Evolutionary conservation across 2,329 filamentous ascomycete genomes (phyloP), one percentile per base, ranked within the genome.

Genomic region (Colletotrichum navitas): DNA sequence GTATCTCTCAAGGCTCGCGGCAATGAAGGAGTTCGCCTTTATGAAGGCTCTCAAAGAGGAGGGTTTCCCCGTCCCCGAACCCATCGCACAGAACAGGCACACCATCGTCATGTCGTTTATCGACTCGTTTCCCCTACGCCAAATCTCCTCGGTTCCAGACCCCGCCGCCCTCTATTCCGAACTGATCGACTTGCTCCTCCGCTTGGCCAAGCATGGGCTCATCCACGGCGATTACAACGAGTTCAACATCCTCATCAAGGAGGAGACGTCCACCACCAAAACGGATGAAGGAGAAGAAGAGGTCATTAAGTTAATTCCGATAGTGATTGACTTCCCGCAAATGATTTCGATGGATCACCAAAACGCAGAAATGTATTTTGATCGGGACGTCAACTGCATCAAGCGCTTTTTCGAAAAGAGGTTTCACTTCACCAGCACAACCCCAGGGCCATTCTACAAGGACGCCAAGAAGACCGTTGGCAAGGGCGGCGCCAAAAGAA

Each of bases 161-260:
- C 94, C 95, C 0, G 93, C 94, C 3, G 84, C 84, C n/a, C 86
- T 99, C 7, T 99, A 99, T 79, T 91, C 91, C n/a, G 94, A 98
- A 72, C 85, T 99, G 43, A 97, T 99, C 78, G 88, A 90, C 52
- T 89, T 98, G 76, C 94, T 99, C 67, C 85, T 99, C 54, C 89
- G 91, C 36, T 86, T 99, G 51, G 95, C 96, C 7, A 90, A 90
- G 73, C 91, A 95, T 76, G 96, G 96, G 8, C 85, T 99, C 59
- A 99, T 99, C 73, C 96, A 99, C 79, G 96, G 96, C 73, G 96
- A 99, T 80, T 99, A 97, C 85, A 99, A 99, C 84, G 97, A 99
- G 81, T 99, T 99, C 87, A 99, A 99, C 81, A 95, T 99, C 74
- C 85, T 99, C 43, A 91, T 99, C 80, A 94, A 96, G 79, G 95